Percentiles rank a stretch among this genome's conserved stretches.
phyloP scores from a whole-genome alignment of 768 basidiomycete species.

The Tricholoma saponaceum region DNA sequence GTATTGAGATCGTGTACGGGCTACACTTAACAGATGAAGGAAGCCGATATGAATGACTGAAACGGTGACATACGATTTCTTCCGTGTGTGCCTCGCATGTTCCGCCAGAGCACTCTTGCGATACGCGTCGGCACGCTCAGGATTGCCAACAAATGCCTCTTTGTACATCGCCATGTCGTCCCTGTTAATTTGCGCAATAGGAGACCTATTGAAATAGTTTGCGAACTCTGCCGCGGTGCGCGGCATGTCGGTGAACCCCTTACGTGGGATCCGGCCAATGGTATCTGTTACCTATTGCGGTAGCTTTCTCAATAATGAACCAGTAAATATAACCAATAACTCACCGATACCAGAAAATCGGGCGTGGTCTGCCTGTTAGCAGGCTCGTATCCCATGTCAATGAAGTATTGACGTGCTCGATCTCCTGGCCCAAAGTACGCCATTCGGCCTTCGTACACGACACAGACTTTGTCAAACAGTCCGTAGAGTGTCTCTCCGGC shows the following conservation, averaged over 20 bases:
- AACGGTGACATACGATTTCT: not conserved
- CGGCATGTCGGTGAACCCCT: slow-evolving; percentile 30
- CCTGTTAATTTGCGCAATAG: slow-evolving; percentile 30
- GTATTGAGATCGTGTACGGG: slow-evolving; percentile 31
- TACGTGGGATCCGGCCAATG: slow-evolving; percentile 42
- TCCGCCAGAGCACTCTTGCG: slow-evolving; percentile 44
- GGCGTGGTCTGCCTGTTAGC: slow-evolving; percentile 61
- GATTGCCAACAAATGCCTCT: slow-evolving; percentile 37
- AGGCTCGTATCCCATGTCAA: slow-evolving; percentile 60
- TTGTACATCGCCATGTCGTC: slow-evolving; percentile 48
- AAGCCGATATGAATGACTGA: not conserved
- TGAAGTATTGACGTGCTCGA: slow-evolving; percentile 69
- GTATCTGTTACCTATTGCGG: slow-evolving; percentile 43
- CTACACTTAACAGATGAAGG: slow-evolving; percentile 17
- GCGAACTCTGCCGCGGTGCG: slow-evolving; percentile 46
- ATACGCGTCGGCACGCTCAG: slow-evolving; percentile 37
- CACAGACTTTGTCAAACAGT: slow-evolving; percentile 68
- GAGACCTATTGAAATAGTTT: slow-evolving; percentile 28
- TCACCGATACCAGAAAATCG: slow-evolving; percentile 59
- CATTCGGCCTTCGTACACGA: slow-evolving; percentile 72
- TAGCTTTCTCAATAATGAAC: not conserved
- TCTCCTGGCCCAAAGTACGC: slow-evolving; percentile 72
- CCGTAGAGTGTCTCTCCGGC: slow-evolving; percentile 67
- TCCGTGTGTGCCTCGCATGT: slow-evolving; percentile 36
- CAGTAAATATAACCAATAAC: not conserved